Evolutionary conservation across 2,329 filamentous ascomycete genomes (phyloP), one percentile per base, ranked within the genome.

Genomic region (Xylariaceae sp.): DNA sequence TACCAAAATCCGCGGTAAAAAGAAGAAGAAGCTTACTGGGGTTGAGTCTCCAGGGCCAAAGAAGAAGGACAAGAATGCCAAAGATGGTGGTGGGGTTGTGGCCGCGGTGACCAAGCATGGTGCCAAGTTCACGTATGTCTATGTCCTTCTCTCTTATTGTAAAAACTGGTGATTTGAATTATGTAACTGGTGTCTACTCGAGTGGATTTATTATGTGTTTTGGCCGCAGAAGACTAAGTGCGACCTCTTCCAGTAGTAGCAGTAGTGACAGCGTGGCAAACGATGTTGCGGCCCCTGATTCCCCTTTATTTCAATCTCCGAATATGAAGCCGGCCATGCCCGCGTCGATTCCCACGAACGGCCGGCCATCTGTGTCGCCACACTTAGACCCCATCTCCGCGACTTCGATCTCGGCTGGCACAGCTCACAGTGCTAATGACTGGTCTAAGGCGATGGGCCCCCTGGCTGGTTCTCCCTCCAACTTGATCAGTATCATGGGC

Each of bases 81-180:
- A 64, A 65, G 65, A 67, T 46, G 59, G 54, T 53, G 64, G 64
- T 56, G 64, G 65, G 42, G 64, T 67, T 51, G 58, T 66, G 40
- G 64, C 64, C 33, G 65, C 65, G 63, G 64, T 68, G 62, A 67
- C 64, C n/a, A 67, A 55, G 57, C 62, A 68, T 58, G 62, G 60
- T 50, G 63, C 63, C 51, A 66, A 64, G 56, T 61, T 66, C 53
- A 39, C 64, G 64, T 67, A 62, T 17, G 64, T 63, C 42, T 30
- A 27, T 19, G 22, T 18, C n/a, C 38, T 32, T 48, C 15, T 19
- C 48, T 33, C 17, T 33, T 27, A 7, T 39, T 15, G 42, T 32
- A 58, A 55, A 56, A 57, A 53, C 42, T 58, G 14, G 52, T 50
- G 22, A 60, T 38, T 51, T 66, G 51, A 51, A 63, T 43, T 45